Conservation (phyloP, 345 rosid genomes). For the Erodium maritimum region DNA sequence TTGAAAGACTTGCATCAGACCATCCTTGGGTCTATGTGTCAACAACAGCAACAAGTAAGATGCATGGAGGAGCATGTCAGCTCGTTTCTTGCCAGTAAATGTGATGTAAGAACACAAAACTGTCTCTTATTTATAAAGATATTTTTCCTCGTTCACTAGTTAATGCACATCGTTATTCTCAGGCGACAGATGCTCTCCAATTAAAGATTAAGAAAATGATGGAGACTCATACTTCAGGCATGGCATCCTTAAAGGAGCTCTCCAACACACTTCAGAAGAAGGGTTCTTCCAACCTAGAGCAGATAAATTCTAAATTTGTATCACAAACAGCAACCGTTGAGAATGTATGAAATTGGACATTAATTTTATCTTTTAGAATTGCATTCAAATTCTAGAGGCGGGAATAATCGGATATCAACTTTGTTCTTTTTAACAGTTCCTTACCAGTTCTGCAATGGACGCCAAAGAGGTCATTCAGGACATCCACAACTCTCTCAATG, state of each 20-base stretch:
- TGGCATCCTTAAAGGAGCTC: constrained; percentile 39
- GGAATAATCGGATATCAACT: constrained; percentile 1
- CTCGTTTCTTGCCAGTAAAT: constrained; percentile 60
- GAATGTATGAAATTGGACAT: constrained; percentile 32
- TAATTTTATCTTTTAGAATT: background rate
- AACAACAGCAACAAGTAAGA: constrained; percentile 74
- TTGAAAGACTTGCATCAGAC: constrained; percentile 56
- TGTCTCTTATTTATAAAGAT: background rate
- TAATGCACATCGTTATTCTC: constrained; percentile 11
- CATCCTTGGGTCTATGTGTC: constrained; percentile 65
- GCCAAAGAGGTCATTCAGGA: constrained; percentile 42
- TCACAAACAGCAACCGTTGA: constrained; percentile 41
- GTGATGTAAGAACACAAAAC: constrained; percentile 48
- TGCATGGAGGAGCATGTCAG: constrained; percentile 63
- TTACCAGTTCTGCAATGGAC: constrained; percentile 33
- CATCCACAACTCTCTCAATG: constrained; percentile 43
- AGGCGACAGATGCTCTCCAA: constrained; percentile 57
- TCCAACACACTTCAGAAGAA: constrained; percentile 35
- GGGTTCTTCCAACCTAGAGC: constrained; percentile 45
- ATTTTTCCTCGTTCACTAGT: background rate
- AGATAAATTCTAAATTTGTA: constrained; percentile 25
- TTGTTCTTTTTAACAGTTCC: constrained; percentile 33
- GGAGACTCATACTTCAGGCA: constrained; percentile 44
- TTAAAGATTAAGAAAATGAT: constrained; percentile 43
- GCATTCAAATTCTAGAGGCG: background rate